These are phyloP conservation scores for Penicillium odoratum DNA, from an alignment of 495 filamentous ascomycete genomes.

Conservation along the genomic window DNA sequence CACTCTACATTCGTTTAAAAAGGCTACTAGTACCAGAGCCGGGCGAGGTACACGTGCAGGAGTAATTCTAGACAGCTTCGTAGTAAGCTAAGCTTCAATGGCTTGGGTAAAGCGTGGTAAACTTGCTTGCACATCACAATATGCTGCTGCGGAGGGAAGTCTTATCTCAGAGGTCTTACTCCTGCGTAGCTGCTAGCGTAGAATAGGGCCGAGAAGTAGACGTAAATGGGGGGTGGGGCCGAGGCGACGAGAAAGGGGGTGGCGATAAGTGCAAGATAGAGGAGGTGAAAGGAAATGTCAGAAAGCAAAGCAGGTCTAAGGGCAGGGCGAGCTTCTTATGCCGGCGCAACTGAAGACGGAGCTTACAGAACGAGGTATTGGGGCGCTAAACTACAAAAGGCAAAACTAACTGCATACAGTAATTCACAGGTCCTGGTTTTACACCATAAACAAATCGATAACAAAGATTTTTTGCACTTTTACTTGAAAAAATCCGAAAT, in stretches of 20 bases:
- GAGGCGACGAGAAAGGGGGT: constrained; percentile 5
- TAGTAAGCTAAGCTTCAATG: neutral
- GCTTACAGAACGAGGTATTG: constrained; percentile 5
- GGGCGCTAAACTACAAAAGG: neutral
- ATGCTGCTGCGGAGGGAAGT: neutral
- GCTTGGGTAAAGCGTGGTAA: neutral
- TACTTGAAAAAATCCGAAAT: no score
- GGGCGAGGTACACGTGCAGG: neutral
- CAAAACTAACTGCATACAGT: constrained; percentile 3
- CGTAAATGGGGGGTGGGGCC: constrained; percentile 3
- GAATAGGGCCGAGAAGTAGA: constrained; percentile 2
- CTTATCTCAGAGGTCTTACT: neutral
- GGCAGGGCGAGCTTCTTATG: constrained; percentile 5
- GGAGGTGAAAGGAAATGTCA: constrained; percentile 2
- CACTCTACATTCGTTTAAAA: no score
- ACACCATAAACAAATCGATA: no score
- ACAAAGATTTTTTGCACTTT: no score
- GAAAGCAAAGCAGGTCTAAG: constrained; percentile 3
- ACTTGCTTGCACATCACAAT: neutral
- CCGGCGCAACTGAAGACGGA: constrained; percentile 5
- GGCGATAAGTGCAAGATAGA: constrained; percentile 1
- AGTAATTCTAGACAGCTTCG: constrained; percentile 2
- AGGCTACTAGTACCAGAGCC: neutral
- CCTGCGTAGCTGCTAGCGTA: neutral
- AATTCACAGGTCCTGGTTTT: constrained; percentile 9